phyloP scores from a whole-genome alignment of 2,329 filamentous ascomycete species.

The Monosporascus cannonballus region DNA sequence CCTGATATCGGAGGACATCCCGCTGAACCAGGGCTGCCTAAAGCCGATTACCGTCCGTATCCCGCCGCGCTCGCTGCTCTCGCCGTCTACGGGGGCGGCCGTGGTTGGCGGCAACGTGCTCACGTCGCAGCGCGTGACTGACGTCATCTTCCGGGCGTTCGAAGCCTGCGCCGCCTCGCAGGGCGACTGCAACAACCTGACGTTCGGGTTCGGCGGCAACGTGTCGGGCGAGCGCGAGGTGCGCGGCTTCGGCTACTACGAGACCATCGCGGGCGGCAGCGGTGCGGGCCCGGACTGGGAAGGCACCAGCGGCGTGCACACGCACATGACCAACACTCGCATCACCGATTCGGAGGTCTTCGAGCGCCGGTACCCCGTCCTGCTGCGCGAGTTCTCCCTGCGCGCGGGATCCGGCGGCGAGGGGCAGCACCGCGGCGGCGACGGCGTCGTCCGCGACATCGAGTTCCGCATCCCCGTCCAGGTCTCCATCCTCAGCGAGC shows the following conservation, averaged over 20 bases:
- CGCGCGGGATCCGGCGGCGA: constrained; percentile 51
- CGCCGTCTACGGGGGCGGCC: constrained; percentile 64
- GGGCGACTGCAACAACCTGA: constrained; percentile 73
- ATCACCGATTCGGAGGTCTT: constrained; percentile 72
- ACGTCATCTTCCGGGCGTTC: constrained; percentile 72
- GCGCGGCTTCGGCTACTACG: constrained; percentile 73
- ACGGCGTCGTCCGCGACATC: constrained; percentile 66
- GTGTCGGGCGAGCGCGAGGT: constrained; percentile 46
- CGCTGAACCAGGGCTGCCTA: constrained; percentile 71
- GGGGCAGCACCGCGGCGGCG: constrained; percentile 59
- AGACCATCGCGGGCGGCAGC: constrained; percentile 69
- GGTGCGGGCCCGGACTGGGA: constrained; percentile 65
- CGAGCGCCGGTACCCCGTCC: constrained; percentile 65
- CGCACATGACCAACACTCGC: constrained; percentile 73
- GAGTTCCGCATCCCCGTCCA: constrained; percentile 68
- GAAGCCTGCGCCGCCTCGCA: constrained; percentile 67
- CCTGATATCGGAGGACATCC: constrained; percentile 69
- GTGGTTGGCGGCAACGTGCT: constrained; percentile 75
- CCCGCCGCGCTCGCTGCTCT: constrained; percentile 62
- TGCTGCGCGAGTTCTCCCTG: constrained; percentile 60
- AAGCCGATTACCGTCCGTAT: constrained; percentile 65
- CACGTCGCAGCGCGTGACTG: constrained; percentile 68
- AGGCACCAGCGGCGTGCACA: constrained; percentile 64
- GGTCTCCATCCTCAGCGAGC: constrained; percentile 66
- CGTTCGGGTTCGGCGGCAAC: constrained; percentile 68